Evolutionary conservation across 2,329 filamentous ascomycete species (phyloP).

Genomic region (Neopestalotiopsis rosae): DNA sequence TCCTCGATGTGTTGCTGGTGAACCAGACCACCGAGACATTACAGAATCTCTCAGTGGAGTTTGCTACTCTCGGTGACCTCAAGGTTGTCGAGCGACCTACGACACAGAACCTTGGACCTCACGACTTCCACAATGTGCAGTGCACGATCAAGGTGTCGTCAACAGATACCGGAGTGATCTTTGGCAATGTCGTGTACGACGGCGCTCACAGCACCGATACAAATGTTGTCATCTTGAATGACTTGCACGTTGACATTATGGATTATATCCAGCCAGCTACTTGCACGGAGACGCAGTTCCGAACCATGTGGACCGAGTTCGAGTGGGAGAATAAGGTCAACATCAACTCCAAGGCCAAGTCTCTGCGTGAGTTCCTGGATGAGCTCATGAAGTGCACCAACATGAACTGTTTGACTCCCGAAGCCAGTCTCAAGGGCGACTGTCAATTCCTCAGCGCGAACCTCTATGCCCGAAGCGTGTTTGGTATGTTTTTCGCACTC

Average conservation of each 20-base stretch:
- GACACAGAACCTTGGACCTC: constrained; percentile 91
- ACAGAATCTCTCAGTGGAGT: constrained; percentile 96
- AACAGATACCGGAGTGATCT: constrained; percentile 97
- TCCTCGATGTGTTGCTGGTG: constrained; percentile 93
- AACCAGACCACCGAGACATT: constrained; percentile 97
- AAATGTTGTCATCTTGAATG: constrained; percentile 96
- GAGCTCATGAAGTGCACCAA: constrained; percentile 98
- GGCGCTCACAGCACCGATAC: constrained; percentile 90
- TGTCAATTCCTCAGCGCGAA: constrained; percentile 98
- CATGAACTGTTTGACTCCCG: constrained; percentile 97
- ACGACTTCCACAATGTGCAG: constrained; percentile 98
- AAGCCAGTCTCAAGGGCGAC: constrained; percentile 94
- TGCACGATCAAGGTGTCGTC: constrained; percentile 98
- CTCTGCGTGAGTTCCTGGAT: constrained; percentile 87
- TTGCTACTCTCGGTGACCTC: constrained; percentile 95
- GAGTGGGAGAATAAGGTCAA: constrained; percentile 99
- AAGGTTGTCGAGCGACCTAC: constrained; percentile 97
- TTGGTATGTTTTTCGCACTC: constrained; percentile 76
- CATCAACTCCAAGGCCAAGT: constrained; percentile 97
- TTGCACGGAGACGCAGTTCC: constrained; percentile 97
- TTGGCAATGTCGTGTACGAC: constrained; percentile 98
- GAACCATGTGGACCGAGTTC: constrained; percentile 99
- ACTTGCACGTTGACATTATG: constrained; percentile 99
- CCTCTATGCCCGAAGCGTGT: constrained; percentile 93
- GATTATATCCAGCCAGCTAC: constrained; percentile 98